A percentile compares a stretch with the other conserved stretches of the same genome.
These are phyloP conservation scores for Dactylellina haptotyla DNA, from an alignment of 2,329 filamentous ascomycete species.

Conservation along the genomic window DNA sequence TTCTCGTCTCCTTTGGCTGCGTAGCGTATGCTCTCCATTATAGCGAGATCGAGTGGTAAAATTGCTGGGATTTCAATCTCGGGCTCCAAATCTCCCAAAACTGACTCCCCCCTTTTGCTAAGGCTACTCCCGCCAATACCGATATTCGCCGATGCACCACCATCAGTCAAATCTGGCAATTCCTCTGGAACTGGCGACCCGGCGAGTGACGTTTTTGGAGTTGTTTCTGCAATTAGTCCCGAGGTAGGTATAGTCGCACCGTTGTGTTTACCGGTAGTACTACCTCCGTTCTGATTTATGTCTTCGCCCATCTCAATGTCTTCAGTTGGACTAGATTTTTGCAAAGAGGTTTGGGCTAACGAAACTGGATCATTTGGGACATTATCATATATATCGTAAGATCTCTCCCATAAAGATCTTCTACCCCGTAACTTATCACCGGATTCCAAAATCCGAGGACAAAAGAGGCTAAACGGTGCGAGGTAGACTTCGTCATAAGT, in stretches of 20 bases:
- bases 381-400: slow-evolving; percentile 92
- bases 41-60: slow-evolving; percentile 85
- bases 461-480: slow-evolving; percentile 91
- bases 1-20: slow-evolving; percentile 89
- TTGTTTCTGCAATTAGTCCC: slow-evolving; percentile 68
- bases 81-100: slow-evolving; percentile 55
- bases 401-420: slow-evolving; percentile 82
- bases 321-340: slow-evolving; percentile 63
- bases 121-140: slow-evolving; percentile 57
- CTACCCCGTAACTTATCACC: slow-evolving; percentile 80
- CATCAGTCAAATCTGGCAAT: slow-evolving; percentile 69
- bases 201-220: slow-evolving; percentile 84
- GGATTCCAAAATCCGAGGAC: slow-evolving; percentile 86
- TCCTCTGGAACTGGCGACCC: slow-evolving; percentile 88
- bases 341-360: slow-evolving; percentile 77
- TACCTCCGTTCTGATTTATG: slow-evolving; percentile 61
- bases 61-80: slow-evolving; percentile 80
- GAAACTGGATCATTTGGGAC: slow-evolving; percentile 92
- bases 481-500: slow-evolving; percentile 95
- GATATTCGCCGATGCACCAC: slow-evolving; percentile 69
- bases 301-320: slow-evolving; percentile 56
- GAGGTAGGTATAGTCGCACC: background rate
- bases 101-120: slow-evolving; percentile 54
- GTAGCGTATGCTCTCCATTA: slow-evolving; percentile 87
- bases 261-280: slow-evolving; percentile 57